phyloP scores from a whole-genome alignment of 345 rosid species.

The Ceriops zippeliana region DNA sequence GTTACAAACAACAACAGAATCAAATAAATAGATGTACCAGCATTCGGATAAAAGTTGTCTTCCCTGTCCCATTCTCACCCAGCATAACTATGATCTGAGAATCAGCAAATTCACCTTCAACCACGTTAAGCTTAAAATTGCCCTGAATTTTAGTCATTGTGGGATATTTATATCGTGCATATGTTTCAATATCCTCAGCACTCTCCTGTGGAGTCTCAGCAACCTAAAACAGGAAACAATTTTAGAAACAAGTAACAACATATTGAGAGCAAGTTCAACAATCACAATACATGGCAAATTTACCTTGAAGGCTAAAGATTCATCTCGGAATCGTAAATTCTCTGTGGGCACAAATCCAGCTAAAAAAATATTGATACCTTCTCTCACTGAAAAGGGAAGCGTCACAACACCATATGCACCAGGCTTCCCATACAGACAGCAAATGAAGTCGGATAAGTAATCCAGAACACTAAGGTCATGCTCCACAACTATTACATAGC shows the following conservation, averaged over 20 bases:
- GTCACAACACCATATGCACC: conserved; percentile 99
- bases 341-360: conserved; percentile 98
- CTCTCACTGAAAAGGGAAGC: conserved; percentile 95
- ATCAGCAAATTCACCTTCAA: conserved; percentile 98
- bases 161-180: conserved; percentile 92
- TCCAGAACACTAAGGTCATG: conserved; percentile 97
- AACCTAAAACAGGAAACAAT: conserved; percentile 49
- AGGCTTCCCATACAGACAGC: conserved; percentile 98
- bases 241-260: not conserved
- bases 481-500: conserved; percentile 98
- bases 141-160: conserved; percentile 91
- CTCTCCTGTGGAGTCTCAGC: conserved; percentile 97
- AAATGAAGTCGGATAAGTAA: conserved; percentile 93
- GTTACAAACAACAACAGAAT: not conserved
- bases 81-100: conserved; percentile 97
- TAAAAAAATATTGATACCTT: conserved; percentile 92
- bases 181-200: conserved; percentile 86
- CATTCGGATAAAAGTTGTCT: conserved; percentile 96
- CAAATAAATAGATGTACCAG: conserved; percentile 50
- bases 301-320: conserved; percentile 93
- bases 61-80: conserved; percentile 99
- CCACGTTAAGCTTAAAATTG: conserved; percentile 64
- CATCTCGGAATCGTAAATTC: conserved; percentile 88
- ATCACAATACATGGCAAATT: not conserved
- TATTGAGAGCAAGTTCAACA: not conserved